Evolutionary conservation across 257 asterid species (phyloP).

Genomic region (Solanum paucissectum): DNA sequence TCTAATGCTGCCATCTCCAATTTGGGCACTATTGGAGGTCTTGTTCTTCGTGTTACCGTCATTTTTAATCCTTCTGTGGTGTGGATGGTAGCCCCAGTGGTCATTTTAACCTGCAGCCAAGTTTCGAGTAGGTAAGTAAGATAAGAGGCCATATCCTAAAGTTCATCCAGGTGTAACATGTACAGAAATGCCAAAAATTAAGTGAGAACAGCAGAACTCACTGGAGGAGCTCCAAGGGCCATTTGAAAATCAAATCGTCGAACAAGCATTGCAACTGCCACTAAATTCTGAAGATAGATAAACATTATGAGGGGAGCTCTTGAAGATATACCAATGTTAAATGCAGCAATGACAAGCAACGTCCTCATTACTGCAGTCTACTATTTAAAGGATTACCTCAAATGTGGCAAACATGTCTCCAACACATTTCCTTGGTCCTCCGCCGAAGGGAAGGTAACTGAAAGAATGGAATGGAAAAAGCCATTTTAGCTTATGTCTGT

Average conservation of each 20-base stretch:
- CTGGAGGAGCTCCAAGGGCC: slow-evolving; percentile 95
- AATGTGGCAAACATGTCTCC: slow-evolving; percentile 96
- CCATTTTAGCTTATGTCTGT: background rate
- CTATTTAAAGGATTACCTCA: slow-evolving; percentile 48
- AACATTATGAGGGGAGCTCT: background rate
- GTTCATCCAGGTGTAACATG: background rate
- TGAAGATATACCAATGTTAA: background rate
- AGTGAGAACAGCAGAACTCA: slow-evolving; percentile 23
- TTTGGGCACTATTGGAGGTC: slow-evolving; percentile 53
- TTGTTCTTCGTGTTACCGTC: slow-evolving; percentile 69
- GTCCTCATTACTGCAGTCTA: background rate
- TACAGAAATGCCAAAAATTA: background rate
- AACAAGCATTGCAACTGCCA: slow-evolving; percentile 88
- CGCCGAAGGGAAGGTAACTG: slow-evolving; percentile 98
- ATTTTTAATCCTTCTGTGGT: slow-evolving; percentile 83
- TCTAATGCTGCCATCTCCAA: slow-evolving; percentile 33
- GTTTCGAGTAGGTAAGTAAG: background rate
- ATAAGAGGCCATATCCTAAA: background rate
- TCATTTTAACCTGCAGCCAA: slow-evolving; percentile 72
- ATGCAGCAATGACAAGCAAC: background rate
- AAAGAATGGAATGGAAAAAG: background rate
- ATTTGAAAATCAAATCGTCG: slow-evolving; percentile 77
- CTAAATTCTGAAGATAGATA: slow-evolving; percentile 38
- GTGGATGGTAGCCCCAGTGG: slow-evolving; percentile 97
- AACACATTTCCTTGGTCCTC: slow-evolving; percentile 96